These are phyloP conservation scores for Solanum clarkiae DNA, from an alignment of 257 asterid genomes.

Conservation along the genomic window DNA sequence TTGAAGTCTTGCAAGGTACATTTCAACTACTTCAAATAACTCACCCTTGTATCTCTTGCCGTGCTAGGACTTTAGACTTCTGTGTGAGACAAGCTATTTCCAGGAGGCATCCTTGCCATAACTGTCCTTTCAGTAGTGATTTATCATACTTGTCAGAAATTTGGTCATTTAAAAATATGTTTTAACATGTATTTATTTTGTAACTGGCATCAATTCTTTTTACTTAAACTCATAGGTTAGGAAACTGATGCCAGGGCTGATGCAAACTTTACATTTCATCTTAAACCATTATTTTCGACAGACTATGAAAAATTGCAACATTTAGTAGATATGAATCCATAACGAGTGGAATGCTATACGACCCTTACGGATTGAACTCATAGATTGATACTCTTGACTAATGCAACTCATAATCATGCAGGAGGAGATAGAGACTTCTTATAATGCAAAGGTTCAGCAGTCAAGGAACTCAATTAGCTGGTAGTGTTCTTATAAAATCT, in stretches of 20 bases:
- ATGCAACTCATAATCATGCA: slow-evolving; percentile 17
- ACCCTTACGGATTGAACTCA: not conserved
- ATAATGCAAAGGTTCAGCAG: slow-evolving; percentile 56
- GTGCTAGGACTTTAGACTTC: not conserved
- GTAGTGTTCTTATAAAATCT: slow-evolving; percentile 19
- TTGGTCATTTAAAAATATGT: not conserved
- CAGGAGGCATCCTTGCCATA: not conserved
- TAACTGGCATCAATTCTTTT: not conserved
- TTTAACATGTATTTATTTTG: not conserved
- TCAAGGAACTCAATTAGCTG: slow-evolving; percentile 52
- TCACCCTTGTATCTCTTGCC: not conserved
- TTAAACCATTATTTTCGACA: not conserved
- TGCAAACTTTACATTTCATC: not conserved
- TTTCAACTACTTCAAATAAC: not conserved
- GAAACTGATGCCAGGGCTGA: not conserved
- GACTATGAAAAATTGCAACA: not conserved
- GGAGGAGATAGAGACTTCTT: slow-evolving; percentile 69
- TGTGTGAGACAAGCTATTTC: not conserved
- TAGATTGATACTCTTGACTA: not conserved
- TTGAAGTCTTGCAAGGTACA: slow-evolving; percentile 89
- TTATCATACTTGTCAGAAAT: not conserved
- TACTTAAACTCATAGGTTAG: not conserved
- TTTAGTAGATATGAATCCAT: not conserved
- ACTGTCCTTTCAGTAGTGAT: not conserved
- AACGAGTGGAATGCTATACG: not conserved